Conservation (phyloP, 2,329 filamentous ascomycete species). For the Stagonosporopsis vannaccii region DNA sequence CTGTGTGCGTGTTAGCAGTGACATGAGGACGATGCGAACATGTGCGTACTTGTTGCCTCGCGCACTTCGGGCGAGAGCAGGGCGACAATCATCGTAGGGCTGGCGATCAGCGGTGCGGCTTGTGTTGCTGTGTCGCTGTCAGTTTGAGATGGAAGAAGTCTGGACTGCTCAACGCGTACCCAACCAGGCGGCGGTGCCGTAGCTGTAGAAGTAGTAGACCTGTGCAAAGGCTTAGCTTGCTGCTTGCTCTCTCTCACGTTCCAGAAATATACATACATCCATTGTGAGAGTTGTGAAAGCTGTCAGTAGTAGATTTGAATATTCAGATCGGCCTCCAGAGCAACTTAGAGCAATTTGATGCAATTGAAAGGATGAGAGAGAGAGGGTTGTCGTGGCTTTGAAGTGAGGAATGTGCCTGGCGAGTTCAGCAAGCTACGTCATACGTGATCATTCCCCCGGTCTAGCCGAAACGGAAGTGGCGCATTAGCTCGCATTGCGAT, state of each 20-base stretch:
- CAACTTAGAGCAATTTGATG: background rate
- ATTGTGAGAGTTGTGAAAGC: constrained; percentile 2
- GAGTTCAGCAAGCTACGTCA: constrained; percentile 9
- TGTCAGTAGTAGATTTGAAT: background rate
- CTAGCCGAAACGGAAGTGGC: constrained; percentile 3
- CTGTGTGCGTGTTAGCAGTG: constrained; percentile 44
- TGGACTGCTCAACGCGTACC: constrained; percentile 30
- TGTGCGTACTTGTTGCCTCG: constrained; percentile 59
- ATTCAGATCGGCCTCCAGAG: background rate
- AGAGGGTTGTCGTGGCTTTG: constrained; percentile 4
- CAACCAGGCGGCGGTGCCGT: constrained; percentile 54
- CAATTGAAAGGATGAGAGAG: constrained; percentile 1
- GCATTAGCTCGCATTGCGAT: constrained; percentile 1
- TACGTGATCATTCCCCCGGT: constrained; percentile 8
- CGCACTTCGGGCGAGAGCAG: constrained; percentile 66
- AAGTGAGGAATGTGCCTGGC: constrained; percentile 16
- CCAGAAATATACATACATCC: constrained; percentile 10
- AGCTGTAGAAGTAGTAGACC: constrained; percentile 55
- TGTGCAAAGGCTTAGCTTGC: constrained; percentile 20
- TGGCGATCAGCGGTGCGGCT: constrained; percentile 62
- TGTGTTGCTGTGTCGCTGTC: constrained; percentile 44
- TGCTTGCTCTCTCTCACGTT: background rate
- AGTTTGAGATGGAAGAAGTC: constrained; percentile 3
- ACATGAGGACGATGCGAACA: background rate
- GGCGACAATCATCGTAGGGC: constrained; percentile 67